Evolutionary conservation across 768 basidiomycete genomes (phyloP), one percentile per base, ranked within the genome.

Genomic region (Mycena alexandri): DNA sequence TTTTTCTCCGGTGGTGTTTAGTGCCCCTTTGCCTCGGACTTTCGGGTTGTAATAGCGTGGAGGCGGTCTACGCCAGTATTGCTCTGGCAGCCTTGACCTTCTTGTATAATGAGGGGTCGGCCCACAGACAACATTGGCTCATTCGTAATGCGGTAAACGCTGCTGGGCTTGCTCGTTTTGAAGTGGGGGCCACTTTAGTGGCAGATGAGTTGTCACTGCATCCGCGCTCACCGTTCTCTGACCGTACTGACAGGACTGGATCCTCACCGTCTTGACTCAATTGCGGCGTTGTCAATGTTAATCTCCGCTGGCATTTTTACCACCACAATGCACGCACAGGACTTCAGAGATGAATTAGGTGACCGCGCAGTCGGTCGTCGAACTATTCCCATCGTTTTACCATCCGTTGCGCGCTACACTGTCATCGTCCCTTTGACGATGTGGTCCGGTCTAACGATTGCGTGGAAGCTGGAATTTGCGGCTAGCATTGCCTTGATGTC

Each of bases 271-370:
- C 63, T 81, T 22, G 79, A 77, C 33, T 64, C 74, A 8, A 77
- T 76, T 0, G 78, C 73, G 5, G 67, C 71, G 43, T 65, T 79
- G 6, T 78, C 84, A 0, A 67, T 81, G 38, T 74, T 75, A 47
- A 64, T 82, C 52, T 83, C 81, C 25, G 75, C 79, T 10, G 75
- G 76, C 0, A 79, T 84, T 17, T n/a, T 85, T 41, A 71, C 80
- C 2, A 84, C 85, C 0, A 86, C 85, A 0, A 74, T 84, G 14
- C 84, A 86, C 52, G 79, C 81, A 3, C 83, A 85, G 72, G 86
- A 86, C 65, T 86, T 84, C 68, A 80, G 80, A 54, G 86, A 86
- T 56, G 38, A 24, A 5, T 5, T n/a, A 24, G 85, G 86, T 0
- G 86, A 86, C 61, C 72, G 74, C 6, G 50, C 75, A 29, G 76